Percentiles rank a stretch among this genome's conserved stretches.
These are phyloP conservation scores for Daldinia sp. DNA, from an alignment of 2,329 filamentous ascomycete genomes.

Conservation along the genomic window DNA sequence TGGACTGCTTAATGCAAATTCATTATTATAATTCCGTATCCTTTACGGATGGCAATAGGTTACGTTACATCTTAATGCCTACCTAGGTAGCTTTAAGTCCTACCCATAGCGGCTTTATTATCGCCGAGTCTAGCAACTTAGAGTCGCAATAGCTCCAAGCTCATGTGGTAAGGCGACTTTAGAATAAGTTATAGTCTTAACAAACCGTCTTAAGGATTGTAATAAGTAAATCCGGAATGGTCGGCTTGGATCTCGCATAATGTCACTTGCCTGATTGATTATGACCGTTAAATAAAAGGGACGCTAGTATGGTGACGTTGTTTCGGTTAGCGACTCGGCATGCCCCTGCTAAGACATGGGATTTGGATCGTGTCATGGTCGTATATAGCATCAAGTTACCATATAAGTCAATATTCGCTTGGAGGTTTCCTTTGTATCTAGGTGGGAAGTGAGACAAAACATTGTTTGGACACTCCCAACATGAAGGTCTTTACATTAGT, in stretches of 20 bases:
- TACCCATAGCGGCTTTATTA: not conserved
- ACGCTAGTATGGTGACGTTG: conserved; percentile 15
- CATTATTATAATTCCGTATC: not conserved
- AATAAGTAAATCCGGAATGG: conserved; percentile 14
- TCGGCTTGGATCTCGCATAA: conserved; percentile 20
- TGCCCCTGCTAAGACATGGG: not conserved
- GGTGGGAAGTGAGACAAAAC: conserved; percentile 1
- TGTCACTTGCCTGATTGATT: conserved; percentile 35
- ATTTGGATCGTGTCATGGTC: not conserved
- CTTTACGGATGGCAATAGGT: not conserved
- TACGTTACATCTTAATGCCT: conserved; percentile 2
- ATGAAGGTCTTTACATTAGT: conserved; percentile 28
- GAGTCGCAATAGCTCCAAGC: not conserved
- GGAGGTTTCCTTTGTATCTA: not conserved
- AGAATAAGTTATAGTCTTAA: conserved; percentile 12
- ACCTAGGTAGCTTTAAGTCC: not conserved
- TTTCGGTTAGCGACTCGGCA: conserved; percentile 23
- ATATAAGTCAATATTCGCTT: not conserved
- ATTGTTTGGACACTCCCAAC: conserved; percentile 4
- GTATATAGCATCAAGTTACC: conserved; percentile 32
- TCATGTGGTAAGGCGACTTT: not conserved
- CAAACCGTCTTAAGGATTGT: conserved; percentile 6
- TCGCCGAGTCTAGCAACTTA: not conserved
- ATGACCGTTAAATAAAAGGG: conserved; percentile 15
- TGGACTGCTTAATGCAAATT: not conserved